A percentile compares a stretch with the other conserved stretches of the same genome.
Evolutionary conservation across 352 stramenopile species (phyloP).

Genomic region (Globisporangium echinulatum): DNA sequence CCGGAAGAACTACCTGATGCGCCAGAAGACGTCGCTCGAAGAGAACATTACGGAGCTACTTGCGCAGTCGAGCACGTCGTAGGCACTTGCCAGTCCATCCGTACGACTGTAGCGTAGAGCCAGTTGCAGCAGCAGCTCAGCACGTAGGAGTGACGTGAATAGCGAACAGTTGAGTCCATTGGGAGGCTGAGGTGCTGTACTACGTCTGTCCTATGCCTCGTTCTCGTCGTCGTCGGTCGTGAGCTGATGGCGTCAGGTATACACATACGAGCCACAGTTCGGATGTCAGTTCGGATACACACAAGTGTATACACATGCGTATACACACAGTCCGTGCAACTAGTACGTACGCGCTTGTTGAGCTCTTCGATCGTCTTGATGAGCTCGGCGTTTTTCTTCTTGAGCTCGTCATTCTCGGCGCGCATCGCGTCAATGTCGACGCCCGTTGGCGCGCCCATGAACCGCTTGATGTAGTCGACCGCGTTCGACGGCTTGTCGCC

Average conservation of each 20-base stretch:
- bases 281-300: background rate
- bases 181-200: too few relatives aligned
- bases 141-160: background rate
- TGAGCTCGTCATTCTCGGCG: conserved; percentile 89
- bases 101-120: too few relatives aligned
- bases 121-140: too few relatives aligned
- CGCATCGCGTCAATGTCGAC: conserved; percentile 87
- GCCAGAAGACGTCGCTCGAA: conserved; percentile 72
- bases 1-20: conserved; percentile 75
- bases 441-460: conserved; percentile 90
- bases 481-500: conserved; percentile 93
- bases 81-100: conserved; percentile 2
- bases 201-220: conserved; percentile 20
- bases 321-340: background rate
- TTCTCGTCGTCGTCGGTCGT: conserved; percentile 66
- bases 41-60: conserved; percentile 82
- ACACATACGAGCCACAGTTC: conserved; percentile 1
- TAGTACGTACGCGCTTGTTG: conserved; percentile 71
- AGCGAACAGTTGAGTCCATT: too few relatives aligned
- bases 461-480: conserved; percentile 96
- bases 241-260: conserved; percentile 19
- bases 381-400: conserved; percentile 90
- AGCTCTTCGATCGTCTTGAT: conserved; percentile 88
- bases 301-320: background rate
- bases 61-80: conserved; percentile 49